Percentiles rank a stretch among this genome's conserved stretches.
These are phyloP conservation scores for Trapa bicornis DNA, from an alignment of 345 rosid species.

Conservation along the genomic window DNA sequence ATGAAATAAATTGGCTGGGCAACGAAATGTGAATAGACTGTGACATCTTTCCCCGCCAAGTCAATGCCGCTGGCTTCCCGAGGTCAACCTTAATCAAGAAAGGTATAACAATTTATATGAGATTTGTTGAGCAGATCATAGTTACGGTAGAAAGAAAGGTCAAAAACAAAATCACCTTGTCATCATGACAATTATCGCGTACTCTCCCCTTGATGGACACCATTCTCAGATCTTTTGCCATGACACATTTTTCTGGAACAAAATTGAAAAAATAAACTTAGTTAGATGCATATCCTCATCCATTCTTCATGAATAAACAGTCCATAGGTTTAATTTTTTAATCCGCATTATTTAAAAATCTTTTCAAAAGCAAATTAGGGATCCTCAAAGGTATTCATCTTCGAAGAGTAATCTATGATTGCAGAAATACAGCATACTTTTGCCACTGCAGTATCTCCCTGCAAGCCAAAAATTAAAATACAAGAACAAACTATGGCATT, in stretches of 20 bases:
- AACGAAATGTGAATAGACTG: constrained; percentile 11
- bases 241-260: constrained; percentile 27
- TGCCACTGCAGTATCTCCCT: not conserved
- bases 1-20: constrained; percentile 13
- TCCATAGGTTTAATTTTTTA: not conserved
- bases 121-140: not conserved
- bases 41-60: constrained; percentile 29
- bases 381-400: not conserved
- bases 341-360: not conserved
- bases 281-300: not conserved
- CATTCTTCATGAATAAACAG: not conserved
- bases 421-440: not conserved
- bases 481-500: not conserved
- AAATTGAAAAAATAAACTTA: not conserved
- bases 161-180: constrained; percentile 22
- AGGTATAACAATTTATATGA: not conserved
- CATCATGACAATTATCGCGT: constrained; percentile 7
- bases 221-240: constrained; percentile 19
- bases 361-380: not conserved
- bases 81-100: constrained; percentile 37
- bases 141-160: not conserved
- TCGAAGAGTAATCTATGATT: not conserved
- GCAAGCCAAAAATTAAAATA: not conserved
- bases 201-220: constrained; percentile 20
- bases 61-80: constrained; percentile 37